Percentiles rank a stretch among this genome's conserved stretches.
Conservation (phyloP, 768 basidiomycete genomes). For the Saitozyma sp. region DNA sequence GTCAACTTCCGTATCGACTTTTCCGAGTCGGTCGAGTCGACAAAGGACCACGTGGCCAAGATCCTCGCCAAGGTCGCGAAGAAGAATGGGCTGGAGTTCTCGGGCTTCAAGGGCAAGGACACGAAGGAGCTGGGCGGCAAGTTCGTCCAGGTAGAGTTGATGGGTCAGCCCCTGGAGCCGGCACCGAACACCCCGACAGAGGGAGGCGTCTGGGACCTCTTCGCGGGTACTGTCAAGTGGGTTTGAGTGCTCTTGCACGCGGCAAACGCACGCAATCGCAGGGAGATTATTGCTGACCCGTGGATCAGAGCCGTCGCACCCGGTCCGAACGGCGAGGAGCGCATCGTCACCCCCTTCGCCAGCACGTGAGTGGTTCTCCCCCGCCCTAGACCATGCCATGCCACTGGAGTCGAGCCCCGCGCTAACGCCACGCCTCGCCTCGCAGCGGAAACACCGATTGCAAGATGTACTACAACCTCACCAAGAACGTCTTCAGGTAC, state of each 20-base stretch:
- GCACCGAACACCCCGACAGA: constrained; percentile 40
- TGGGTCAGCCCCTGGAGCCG: constrained; percentile 44
- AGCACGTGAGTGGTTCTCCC: constrained; percentile 31
- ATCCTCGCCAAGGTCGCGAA: constrained; percentile 30
- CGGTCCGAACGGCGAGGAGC: constrained; percentile 35
- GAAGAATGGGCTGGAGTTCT: constrained; percentile 25
- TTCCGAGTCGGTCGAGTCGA: constrained; percentile 36
- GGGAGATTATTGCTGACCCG: not conserved
- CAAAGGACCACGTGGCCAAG: constrained; percentile 28
- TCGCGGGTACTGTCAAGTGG: constrained; percentile 49
- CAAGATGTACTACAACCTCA: constrained; percentile 49
- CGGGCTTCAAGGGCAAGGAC: constrained; percentile 19
- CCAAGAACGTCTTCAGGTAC: constrained; percentile 48
- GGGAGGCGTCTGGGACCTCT: constrained; percentile 46
- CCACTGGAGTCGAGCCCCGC: too few relatives aligned
- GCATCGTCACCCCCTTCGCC: constrained; percentile 41
- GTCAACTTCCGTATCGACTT: constrained; percentile 51
- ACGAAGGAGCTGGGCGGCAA: constrained; percentile 17
- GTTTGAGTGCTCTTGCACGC: constrained; percentile 6
- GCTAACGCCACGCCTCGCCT: not conserved
- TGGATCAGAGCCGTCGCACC: constrained; percentile 29
- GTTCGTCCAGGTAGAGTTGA: constrained; percentile 32
- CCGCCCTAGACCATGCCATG: not conserved
- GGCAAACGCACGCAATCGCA: not conserved
- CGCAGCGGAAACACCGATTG: constrained; percentile 45